Evolutionary conservation across 768 basidiomycete genomes (phyloP), one percentile per base, ranked within the genome.

Genomic region (Russula abietina): DNA sequence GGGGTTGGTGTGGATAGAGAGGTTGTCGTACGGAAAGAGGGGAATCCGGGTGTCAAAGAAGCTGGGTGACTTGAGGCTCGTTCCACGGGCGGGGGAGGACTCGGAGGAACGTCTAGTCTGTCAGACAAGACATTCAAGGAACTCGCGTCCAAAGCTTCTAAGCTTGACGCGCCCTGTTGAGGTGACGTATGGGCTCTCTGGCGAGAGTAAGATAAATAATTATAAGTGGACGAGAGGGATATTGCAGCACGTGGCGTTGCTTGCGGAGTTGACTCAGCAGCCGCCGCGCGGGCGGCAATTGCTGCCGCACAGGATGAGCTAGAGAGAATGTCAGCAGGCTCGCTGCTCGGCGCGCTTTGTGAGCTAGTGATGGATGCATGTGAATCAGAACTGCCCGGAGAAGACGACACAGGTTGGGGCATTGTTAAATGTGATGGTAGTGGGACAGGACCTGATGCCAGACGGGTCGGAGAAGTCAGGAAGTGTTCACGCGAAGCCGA

Each of bases 41-140:
- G 48, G 19, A 28, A 38, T 14, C 65, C 65, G 4, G 65, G 56
- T 2, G 19, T 64, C 38, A 66, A 55, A 39, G 38, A 36, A 38
- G 54, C 57, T 30, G 57, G 65, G 38, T 66, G 61, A 22, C n/a
- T 46, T 24, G n/a, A 28, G 24, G 32, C 43, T 24, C 39, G 62
- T 12, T 43, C 41, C 12, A 55, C 38, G 26, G 55, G 55, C 54
- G 45, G 50, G n/a, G n/a, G n/a, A n/a, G n/a, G n/a, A n/a, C n/a
- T n/a, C 16, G 52, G 61, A 9, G 54, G 39, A 45, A 36, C 17
- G 32, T 46, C 39, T 5, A 12, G 24, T 24, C 33, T 38, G 6
- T 43, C 48, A 3, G 41, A 45, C 22, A 46, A 24, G 24, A 16
- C 60, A 16, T 39, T 32, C 38, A 26, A 24, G 19, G 61, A 45